A percentile compares a stretch with the other conserved stretches of the same genome.
Evolutionary conservation across 441 rosid genomes (phyloP).

Genomic region (Daphne laureola): DNA sequence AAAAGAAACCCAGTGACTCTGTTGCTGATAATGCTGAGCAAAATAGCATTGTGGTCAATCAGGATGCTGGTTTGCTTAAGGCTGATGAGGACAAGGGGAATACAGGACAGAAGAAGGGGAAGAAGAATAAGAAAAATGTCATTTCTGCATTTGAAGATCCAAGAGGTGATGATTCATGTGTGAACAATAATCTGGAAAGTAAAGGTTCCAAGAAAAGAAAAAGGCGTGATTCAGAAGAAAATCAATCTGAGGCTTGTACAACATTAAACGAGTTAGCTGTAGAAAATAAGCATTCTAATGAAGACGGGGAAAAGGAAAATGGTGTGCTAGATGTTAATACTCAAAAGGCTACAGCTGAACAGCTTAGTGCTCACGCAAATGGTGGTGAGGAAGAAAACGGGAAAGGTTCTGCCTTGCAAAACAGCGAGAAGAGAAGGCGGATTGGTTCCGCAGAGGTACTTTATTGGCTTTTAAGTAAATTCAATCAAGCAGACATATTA

Average conservation of each 20-base stretch:
- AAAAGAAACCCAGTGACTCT: constrained; percentile 14
- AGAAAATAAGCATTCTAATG: constrained; percentile 11
- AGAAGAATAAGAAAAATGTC: constrained; percentile 11
- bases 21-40: constrained; percentile 10
- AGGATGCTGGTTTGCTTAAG: constrained; percentile 5
- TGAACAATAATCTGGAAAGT: constrained; percentile 18
- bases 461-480: constrained; percentile 3
- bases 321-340: constrained; percentile 6
- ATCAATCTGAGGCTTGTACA: constrained; percentile 16
- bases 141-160: constrained; percentile 8
- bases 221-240: constrained; percentile 47
- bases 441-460: constrained; percentile 63
- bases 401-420: constrained; percentile 29
- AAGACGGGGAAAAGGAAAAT: constrained; percentile 13
- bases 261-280: constrained; percentile 15
- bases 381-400: constrained; percentile 28
- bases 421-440: constrained; percentile 29
- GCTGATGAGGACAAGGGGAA: constrained; percentile 15
- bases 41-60: constrained; percentile 6
- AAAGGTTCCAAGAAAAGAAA: constrained; percentile 73
- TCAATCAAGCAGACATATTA: not conserved
- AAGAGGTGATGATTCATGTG: constrained; percentile 14
- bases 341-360: constrained; percentile 25
- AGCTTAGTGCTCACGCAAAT: constrained; percentile 24
- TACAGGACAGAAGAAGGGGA: constrained; percentile 17